phyloP scores from a whole-genome alignment of 2,329 filamentous ascomycete genomes.

The Trichoderma koningiopsis region DNA sequence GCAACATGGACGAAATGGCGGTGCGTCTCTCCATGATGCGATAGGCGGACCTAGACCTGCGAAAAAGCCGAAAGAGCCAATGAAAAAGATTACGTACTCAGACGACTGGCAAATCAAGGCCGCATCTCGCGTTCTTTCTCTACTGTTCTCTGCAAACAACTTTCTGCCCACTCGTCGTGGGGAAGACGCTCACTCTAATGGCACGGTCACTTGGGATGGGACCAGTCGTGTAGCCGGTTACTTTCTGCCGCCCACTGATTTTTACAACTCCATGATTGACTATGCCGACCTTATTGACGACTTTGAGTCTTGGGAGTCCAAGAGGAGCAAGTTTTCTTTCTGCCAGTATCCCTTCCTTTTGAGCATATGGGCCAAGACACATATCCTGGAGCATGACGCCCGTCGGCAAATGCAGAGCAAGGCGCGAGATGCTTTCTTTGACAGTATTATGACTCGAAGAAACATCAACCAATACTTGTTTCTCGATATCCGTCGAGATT shows the following conservation, averaged over 20 bases:
- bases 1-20: conserved; percentile 64
- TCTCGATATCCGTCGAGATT: conserved; percentile 78
- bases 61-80: conserved; percentile 58
- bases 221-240: conserved; percentile 53
- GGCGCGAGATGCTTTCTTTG: conserved; percentile 86
- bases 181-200: conserved; percentile 30
- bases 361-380: conserved; percentile 90
- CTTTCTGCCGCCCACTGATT: conserved; percentile 76
- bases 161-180: conserved; percentile 43
- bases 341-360: conserved; percentile 92
- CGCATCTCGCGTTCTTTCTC: conserved; percentile 74
- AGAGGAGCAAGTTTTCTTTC: conserved; percentile 75
- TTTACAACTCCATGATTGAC: conserved; percentile 86
- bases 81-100: conserved; percentile 64
- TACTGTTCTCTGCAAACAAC: conserved; percentile 83
- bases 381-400: conserved; percentile 85
- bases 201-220: conserved; percentile 29
- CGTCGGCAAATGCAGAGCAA: conserved; percentile 86
- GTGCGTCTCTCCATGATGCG: conserved; percentile 77
- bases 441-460: conserved; percentile 77
- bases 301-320: conserved; percentile 85
- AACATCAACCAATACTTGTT: conserved; percentile 76
- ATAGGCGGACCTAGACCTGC: conserved; percentile 57
- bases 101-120: conserved; percentile 91
- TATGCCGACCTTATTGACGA: conserved; percentile 83